These are phyloP conservation scores for Acarospora socialis DNA, from an alignment of 2,329 filamentous ascomycete genomes.

Conservation along the genomic window DNA sequence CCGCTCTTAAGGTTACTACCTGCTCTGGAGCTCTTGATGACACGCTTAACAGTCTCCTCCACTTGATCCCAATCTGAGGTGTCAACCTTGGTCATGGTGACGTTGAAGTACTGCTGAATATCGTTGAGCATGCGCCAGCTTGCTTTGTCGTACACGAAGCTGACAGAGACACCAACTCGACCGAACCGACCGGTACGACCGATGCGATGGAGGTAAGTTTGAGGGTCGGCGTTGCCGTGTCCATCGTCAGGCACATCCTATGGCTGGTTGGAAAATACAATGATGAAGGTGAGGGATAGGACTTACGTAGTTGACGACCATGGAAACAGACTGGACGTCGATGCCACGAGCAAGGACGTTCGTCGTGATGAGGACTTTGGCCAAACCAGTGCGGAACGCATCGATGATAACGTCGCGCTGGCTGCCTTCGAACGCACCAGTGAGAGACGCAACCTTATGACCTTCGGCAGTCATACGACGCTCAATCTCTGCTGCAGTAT, in stretches of 20 bases:
- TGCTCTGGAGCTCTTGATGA: constrained; percentile 47
- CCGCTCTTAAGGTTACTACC: constrained; percentile 5
- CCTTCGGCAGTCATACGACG: constrained; percentile 74
- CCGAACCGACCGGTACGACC: constrained; percentile 94
- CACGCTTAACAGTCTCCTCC: constrained; percentile 65
- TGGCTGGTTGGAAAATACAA: neutral
- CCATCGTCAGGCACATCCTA: constrained; percentile 34
- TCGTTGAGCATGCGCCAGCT: constrained; percentile 65
- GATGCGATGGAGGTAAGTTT: constrained; percentile 96
- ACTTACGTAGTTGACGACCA: constrained; percentile 88
- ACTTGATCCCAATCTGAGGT: constrained; percentile 84
- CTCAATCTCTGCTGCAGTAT: constrained; percentile 75
- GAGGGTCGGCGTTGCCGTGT: constrained; percentile 64
- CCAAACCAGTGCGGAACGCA: constrained; percentile 69
- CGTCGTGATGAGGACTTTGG: constrained; percentile 94
- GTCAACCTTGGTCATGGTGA: constrained; percentile 67
- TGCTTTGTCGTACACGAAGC: constrained; percentile 75
- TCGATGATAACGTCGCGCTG: constrained; percentile 76
- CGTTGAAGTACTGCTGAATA: constrained; percentile 70
- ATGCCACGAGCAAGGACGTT: constrained; percentile 95
- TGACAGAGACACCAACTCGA: constrained; percentile 88
- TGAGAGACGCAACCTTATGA: constrained; percentile 80
- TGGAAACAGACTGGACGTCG: constrained; percentile 79
- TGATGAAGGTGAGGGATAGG: neutral
- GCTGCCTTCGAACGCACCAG: constrained; percentile 70